phyloP scores from a whole-genome alignment of 495 filamentous ascomycete genomes.

The Penicillium desertorum region DNA sequence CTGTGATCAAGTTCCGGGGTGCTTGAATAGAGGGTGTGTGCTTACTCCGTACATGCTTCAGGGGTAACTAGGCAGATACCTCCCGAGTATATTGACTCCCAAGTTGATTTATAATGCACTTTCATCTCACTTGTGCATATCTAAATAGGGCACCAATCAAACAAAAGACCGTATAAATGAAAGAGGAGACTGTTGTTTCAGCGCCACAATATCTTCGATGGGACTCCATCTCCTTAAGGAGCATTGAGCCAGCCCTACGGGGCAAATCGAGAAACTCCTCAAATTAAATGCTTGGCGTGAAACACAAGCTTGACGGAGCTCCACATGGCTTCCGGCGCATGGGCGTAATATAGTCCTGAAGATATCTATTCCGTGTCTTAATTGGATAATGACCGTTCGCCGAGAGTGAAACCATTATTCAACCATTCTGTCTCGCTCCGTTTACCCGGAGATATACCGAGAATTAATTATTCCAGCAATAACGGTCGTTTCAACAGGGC shows the following conservation, averaged over 20 bases:
- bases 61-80: not conserved
- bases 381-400: not conserved
- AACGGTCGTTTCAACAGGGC: not conserved
- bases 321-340: constrained; percentile 1
- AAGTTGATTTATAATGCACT: not conserved
- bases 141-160: not conserved
- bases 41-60: not conserved
- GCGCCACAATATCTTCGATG: not conserved
- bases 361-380: not conserved
- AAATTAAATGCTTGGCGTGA: not conserved
- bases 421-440: not conserved
- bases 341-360: constrained; percentile 1
- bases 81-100: no score
- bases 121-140: not conserved
- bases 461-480: not conserved
- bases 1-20: not conserved
- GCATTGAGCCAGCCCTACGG: no score
- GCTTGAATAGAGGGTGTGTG: not conserved
- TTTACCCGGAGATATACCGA: constrained; percentile 10
- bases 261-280: not conserved
- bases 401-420: not conserved
- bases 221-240: not conserved
- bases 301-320: constrained; percentile 7
- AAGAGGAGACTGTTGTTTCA: not conserved
- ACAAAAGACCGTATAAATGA: not conserved